Percentiles rank a stretch among this genome's conserved stretches.
Evolutionary conservation across 164 flowering plant genomes (phyloP).

Genomic region (Platanus orientalis): DNA sequence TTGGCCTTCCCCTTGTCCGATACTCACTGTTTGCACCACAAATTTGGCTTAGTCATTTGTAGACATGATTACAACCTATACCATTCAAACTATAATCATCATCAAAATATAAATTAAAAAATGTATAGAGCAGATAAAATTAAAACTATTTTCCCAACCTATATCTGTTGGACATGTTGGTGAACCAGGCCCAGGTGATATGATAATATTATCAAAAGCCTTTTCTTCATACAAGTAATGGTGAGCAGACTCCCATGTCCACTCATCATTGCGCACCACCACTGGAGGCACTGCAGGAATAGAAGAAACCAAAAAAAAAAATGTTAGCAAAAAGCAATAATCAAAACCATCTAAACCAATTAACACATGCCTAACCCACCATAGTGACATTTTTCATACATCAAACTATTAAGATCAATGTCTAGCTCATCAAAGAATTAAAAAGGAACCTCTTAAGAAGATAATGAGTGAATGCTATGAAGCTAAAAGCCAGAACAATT

Average conservation of each 20-base stretch:
- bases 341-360: slow-evolving; percentile 1
- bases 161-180: slow-evolving; percentile 81
- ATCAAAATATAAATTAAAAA: background rate
- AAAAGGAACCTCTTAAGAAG: too few relatives aligned
- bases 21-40: background rate
- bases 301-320: background rate
- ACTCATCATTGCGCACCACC: slow-evolving; percentile 84
- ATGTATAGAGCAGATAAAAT: background rate
- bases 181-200: slow-evolving; percentile 99
- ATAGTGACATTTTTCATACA: background rate
- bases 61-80: background rate
- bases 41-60: background rate
- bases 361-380: background rate
- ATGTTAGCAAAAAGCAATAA: slow-evolving; percentile 1
- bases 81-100: background rate
- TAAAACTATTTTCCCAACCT: slow-evolving; percentile 41
- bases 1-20: background rate
- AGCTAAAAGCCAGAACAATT: too few relatives aligned
- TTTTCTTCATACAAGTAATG: slow-evolving; percentile 66
- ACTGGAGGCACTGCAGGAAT: slow-evolving; percentile 76
- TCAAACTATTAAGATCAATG: background rate
- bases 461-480: too few relatives aligned
- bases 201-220: slow-evolving; percentile 92
- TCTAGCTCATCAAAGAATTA: background rate
- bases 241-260: slow-evolving; percentile 72